A percentile compares a stretch with the other conserved stretches of the same genome.
These are phyloP conservation scores for Leccinum longicurvipes DNA, from an alignment of 768 basidiomycete species.

Conservation along the genomic window DNA sequence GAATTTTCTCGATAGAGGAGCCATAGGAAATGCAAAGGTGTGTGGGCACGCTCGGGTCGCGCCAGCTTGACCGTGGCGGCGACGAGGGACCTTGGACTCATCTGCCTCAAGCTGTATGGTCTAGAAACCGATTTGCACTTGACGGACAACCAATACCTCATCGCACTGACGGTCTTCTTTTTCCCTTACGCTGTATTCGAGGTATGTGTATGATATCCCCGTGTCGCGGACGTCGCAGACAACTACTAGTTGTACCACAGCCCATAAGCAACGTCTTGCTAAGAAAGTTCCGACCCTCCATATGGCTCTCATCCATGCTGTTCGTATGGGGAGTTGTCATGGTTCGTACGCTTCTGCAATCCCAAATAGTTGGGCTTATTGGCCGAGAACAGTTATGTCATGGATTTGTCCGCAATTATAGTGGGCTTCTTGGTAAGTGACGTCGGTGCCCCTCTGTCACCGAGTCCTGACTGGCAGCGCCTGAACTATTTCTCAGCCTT, in stretches of 20 bases:
- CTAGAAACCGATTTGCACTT: conserved; percentile 56
- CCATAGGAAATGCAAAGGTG: conserved; percentile 75
- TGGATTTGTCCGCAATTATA: conserved; percentile 58
- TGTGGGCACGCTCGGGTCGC: conserved; percentile 3
- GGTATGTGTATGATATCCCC: conserved; percentile 34
- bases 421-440: conserved; percentile 55
- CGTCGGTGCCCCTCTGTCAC: neutral
- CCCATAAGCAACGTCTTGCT: conserved; percentile 62
- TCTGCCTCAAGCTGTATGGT: conserved; percentile 49
- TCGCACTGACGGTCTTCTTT: conserved; percentile 73
- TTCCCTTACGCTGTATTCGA: conserved; percentile 71
- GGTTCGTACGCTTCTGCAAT: conserved; percentile 22
- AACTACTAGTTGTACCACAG: conserved; percentile 29
- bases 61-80: neutral
- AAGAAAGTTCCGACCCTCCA: conserved; percentile 57
- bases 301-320: conserved; percentile 54
- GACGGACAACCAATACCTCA: conserved; percentile 60
- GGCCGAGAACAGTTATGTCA: conserved; percentile 49
- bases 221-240: neutral
- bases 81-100: neutral
- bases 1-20: conserved; percentile 61
- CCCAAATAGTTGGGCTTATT: neutral
- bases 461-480: neutral
- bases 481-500: conserved; percentile 38
- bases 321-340: conserved; percentile 41